Evolutionary conservation across 116 monocot genomes (phyloP), one percentile per base, ranked within the genome.

Genomic region (Zostera marina): DNA sequence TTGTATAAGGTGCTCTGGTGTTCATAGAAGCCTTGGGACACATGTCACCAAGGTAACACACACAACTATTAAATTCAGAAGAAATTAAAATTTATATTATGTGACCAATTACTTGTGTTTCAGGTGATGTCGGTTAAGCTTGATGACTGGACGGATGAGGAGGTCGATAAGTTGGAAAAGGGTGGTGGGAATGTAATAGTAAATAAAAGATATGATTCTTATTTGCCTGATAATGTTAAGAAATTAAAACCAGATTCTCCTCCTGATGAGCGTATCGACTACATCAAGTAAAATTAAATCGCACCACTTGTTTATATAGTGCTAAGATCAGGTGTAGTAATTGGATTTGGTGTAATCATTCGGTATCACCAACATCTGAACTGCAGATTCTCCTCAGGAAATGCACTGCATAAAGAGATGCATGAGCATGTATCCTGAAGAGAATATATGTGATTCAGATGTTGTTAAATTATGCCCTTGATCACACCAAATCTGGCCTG

Each of bases 11-110:
- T 92, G 92, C 69, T 82, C 86, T 49, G 92, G 92, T 47, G 75
- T 80, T 64, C 92, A 92, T 70, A 92, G 92, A 72, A 86, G 86
- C 49, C 92, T 92, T 56, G 92, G 92, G 38, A 86, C 80, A 12
- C 92, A 92, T 65, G 83, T 92, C 65, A 73, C 92, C 59, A 85
- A 86, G 86, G 92, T 92, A 66, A 11, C 21, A 43, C 8, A 44
- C 19, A 43, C 19, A 51, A 51, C 49, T 21, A 21, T 51, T 9
- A 32, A 32, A 32, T 32, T 32, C 32, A 32, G 32, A 32, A 32
- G 32, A 32, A 32, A 5, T 3, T 2, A 5, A 32, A 32, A 32
- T 32, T 32, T 1, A 32, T 32, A 32, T 32, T 32, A 32, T 32
- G 32, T 5, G 32, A 1, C 32, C 32, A 32, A 32, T 3, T 32